Conservation (phyloP, 2,329 filamentous ascomycete species). For the Cordyceps militaris region DNA sequence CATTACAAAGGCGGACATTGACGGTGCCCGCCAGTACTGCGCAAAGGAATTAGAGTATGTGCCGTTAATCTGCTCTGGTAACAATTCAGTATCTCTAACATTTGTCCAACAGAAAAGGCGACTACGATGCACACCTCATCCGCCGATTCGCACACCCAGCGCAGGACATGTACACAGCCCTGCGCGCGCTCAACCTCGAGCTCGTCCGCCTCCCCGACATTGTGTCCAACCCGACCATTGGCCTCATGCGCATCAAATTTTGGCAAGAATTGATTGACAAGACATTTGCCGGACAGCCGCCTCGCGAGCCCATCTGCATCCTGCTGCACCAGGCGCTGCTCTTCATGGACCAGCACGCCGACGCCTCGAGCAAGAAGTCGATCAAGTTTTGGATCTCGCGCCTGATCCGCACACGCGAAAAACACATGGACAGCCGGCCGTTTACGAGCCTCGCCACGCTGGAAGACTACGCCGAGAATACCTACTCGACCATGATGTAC, state of each 20-base stretch:
- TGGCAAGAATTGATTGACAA: slow-evolving; percentile 81
- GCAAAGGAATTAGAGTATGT: slow-evolving; percentile 43
- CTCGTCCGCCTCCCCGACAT: slow-evolving; percentile 84
- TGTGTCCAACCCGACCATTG: slow-evolving; percentile 81
- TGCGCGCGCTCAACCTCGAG: slow-evolving; percentile 90
- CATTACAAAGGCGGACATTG: slow-evolving; percentile 44
- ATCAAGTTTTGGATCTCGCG: slow-evolving; percentile 69
- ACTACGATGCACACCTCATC: slow-evolving; percentile 81
- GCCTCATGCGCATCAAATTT: slow-evolving; percentile 85
- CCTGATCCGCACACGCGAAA: slow-evolving; percentile 73
- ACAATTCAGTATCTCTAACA: not conserved
- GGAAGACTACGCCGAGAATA: slow-evolving; percentile 88
- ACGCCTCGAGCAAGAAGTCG: slow-evolving; percentile 35
- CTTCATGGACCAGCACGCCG: slow-evolving; percentile 44
- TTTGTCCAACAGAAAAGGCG: slow-evolving; percentile 58
- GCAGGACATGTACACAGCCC: slow-evolving; percentile 78
- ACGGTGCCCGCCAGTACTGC: slow-evolving; percentile 48
- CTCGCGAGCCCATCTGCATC: slow-evolving; percentile 85
- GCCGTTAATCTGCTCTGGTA: not conserved
- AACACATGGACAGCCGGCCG: slow-evolving; percentile 75
- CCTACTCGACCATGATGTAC: slow-evolving; percentile 89
- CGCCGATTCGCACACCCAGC: slow-evolving; percentile 69
- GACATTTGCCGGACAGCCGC: slow-evolving; percentile 69
- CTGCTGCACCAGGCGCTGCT: slow-evolving; percentile 68
- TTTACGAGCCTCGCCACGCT: slow-evolving; percentile 66